Percentiles rank a stretch among this genome's conserved stretches.
These are phyloP conservation scores for Turnera subulata DNA, from an alignment of 345 rosid genomes.

Conservation along the genomic window DNA sequence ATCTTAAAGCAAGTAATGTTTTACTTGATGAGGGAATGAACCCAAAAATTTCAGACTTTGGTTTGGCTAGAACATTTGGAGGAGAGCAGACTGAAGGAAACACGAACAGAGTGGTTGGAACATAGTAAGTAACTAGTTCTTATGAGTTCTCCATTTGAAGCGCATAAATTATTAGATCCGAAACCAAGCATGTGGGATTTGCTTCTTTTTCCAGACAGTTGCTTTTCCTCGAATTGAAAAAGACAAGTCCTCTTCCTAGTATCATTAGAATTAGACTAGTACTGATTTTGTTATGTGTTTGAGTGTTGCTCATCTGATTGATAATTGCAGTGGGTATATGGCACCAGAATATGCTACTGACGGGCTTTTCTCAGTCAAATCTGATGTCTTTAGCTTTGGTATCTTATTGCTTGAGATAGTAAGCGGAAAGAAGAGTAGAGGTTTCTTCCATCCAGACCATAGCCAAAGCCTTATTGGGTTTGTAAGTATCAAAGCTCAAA, in stretches of 20 bases:
- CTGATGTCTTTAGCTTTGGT: conserved; percentile 18
- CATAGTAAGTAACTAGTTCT: conserved; percentile 10
- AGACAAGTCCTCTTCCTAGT: too few relatives aligned
- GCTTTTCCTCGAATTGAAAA: too few relatives aligned
- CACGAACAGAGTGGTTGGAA: conserved; percentile 15
- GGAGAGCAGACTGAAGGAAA: conserved; percentile 18
- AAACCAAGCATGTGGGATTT: too few relatives aligned
- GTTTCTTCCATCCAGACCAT: conserved; percentile 1
- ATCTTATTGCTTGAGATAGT: conserved; percentile 10
- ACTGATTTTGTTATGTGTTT: too few relatives aligned
- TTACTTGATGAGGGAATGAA: conserved; percentile 19
- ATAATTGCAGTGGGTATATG: conserved; percentile 15
- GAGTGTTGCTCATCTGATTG: neutral
- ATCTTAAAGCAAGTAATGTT: conserved; percentile 21
- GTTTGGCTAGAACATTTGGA: conserved; percentile 19
- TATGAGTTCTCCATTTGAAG: too few relatives aligned
- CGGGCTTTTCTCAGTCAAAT: conserved; percentile 15
- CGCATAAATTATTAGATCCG: too few relatives aligned
- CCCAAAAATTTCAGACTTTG: conserved; percentile 24
- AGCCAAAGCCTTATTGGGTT: neutral
- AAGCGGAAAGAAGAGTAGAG: conserved; percentile 8
- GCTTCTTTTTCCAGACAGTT: too few relatives aligned
- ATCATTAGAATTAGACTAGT: too few relatives aligned
- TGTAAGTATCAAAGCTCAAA: neutral
- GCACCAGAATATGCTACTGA: conserved; percentile 16